These are phyloP conservation scores for Hypoxylon sp. DNA, from an alignment of 2,329 filamentous ascomycete species.

Conservation along the genomic window DNA sequence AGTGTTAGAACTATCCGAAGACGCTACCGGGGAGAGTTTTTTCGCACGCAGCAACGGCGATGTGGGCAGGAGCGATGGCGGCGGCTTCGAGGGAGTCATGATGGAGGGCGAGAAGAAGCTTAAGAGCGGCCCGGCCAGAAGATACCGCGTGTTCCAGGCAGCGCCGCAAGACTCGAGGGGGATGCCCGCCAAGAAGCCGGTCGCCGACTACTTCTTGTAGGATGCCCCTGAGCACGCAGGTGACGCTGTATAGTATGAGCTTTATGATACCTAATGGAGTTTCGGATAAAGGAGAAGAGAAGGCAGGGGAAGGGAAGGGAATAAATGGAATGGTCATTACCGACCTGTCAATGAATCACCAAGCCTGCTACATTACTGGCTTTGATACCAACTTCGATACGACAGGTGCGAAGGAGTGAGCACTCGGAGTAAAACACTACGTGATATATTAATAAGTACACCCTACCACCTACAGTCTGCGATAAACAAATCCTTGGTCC, in stretches of 20 bases:
- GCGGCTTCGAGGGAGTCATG: conserved; percentile 54
- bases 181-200: conserved; percentile 98
- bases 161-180: conserved; percentile 94
- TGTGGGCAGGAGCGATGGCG: conserved; percentile 60
- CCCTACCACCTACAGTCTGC: conserved; percentile 3
- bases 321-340: conserved; percentile 11
- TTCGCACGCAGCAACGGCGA: conserved; percentile 77
- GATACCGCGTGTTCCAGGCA: conserved; percentile 95
- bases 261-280: conserved; percentile 33
- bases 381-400: background rate
- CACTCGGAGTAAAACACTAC: background rate
- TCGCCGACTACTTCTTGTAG: conserved; percentile 92
- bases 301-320: conserved; percentile 1
- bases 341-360: conserved; percentile 1
- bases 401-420: conserved; percentile 1
- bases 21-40: conserved; percentile 76
- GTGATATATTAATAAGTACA: no score
- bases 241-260: conserved; percentile 26
- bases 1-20: conserved; percentile 90
- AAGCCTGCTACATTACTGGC: background rate
- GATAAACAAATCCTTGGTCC: background rate
- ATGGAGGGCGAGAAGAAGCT: conserved; percentile 55
- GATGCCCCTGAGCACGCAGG: background rate
- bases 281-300: conserved; percentile 4
- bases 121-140: conserved; percentile 77